Evolutionary conservation across 345 rosid genomes (phyloP), one percentile per base, ranked within the genome.

Genomic region (Hypericum androsaemum): DNA sequence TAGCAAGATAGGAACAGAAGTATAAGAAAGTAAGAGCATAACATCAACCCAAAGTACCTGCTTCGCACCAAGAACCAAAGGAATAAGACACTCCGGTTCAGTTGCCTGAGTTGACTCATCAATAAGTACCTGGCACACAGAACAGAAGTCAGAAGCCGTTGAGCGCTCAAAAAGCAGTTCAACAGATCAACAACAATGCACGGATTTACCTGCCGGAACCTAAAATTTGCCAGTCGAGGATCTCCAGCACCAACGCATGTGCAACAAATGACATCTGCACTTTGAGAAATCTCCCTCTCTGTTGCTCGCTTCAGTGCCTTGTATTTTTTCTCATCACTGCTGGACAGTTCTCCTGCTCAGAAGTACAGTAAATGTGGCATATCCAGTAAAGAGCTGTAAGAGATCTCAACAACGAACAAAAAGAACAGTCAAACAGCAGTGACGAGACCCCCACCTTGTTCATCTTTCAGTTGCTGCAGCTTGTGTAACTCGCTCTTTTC

Each of bases 231-330:
- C 61, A 94, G 67, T 37, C 99, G 86, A 56, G 94, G 99, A 78
- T 94, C 99, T 61, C 94, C 99, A 67, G 99, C 97, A 71, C 99
- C 99, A 60, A 83, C 97, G 69, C 97, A 94, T 6, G 99, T 94
- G 72, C 94, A 94, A 71, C 99, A 94, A 56, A 94, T 94, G 68
- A 94, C 99, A 75, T 94, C 99, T 62, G 99, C 99, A 66, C 99
- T 94, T 71, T 94, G 99, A 37, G 92, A 81, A 70, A 94, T 88
- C 72, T 94, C 99, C 49, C 97, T 78, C 71, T 94, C 99, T 22
- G 95, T 94, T 37, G 94, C 92, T 41, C 97, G 90, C 78, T 94
- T 94, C 59, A 94, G 68, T 16, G 92, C 86, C 77, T 94, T 88
- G 79, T 88, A 94, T 66, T 88, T 94, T 68, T 94, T 94, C 80